These are phyloP conservation scores for Hawksworthiomyces lignivorus DNA, from an alignment of 2,329 filamentous ascomycete genomes.

Conservation along the genomic window DNA sequence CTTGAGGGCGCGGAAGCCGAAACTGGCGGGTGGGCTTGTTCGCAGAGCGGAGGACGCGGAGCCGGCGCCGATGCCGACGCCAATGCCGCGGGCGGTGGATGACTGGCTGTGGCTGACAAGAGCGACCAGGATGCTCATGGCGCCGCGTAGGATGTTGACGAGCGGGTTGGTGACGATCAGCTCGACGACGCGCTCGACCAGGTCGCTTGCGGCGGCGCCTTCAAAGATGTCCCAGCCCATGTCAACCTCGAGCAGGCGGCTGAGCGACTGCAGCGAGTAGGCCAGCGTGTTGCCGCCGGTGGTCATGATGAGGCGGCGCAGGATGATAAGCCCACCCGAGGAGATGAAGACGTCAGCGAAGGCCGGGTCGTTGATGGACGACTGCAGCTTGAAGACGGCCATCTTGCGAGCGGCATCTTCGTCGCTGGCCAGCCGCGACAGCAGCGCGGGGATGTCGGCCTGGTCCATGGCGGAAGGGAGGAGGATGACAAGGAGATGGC, in stretches of 20 bases:
- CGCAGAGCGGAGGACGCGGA: conserved; percentile 17
- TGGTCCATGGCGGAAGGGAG: conserved; percentile 47
- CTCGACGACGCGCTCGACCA: conserved; percentile 74
- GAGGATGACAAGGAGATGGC: too few relatives aligned
- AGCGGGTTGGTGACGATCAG: conserved; percentile 90
- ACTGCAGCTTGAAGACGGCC: conserved; percentile 97
- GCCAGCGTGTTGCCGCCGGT: conserved; percentile 90
- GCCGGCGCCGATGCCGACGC: conserved; percentile 8
- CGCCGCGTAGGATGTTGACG: conserved; percentile 93
- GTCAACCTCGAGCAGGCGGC: conserved; percentile 83
- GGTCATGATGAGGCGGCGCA: conserved; percentile 76
- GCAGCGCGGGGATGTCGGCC: conserved; percentile 57
- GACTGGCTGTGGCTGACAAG: conserved; percentile 80
- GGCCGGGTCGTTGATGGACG: conserved; percentile 87
- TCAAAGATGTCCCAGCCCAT: conserved; percentile 94
- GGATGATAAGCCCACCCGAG: conserved; percentile 72
- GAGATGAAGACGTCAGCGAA: conserved; percentile 96
- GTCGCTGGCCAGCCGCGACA: conserved; percentile 57
- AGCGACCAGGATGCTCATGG: conserved; percentile 92
- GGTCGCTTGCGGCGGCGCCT: conserved; percentile 51
- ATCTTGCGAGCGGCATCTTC: conserved; percentile 95
- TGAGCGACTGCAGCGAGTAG: conserved; percentile 86
- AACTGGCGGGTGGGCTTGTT: conserved; percentile 46
- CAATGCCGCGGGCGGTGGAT: conserved; percentile 32
- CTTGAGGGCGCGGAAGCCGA: conserved; percentile 86